Conservation (phyloP, 805 yeast species). For the Vanderwaltozyma yarrowii region DNA sequence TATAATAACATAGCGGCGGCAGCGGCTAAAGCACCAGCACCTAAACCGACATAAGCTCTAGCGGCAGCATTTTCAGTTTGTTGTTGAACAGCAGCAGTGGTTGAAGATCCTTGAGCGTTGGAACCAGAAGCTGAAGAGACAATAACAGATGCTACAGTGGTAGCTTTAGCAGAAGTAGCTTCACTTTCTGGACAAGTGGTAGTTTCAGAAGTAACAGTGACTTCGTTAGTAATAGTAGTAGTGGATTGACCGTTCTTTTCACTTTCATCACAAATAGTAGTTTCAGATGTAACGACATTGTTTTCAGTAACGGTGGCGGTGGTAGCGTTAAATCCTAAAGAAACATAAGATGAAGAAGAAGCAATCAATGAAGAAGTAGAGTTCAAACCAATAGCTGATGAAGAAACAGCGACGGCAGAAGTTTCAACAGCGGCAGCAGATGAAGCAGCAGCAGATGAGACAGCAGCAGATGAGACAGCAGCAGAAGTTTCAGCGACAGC, state of each 20-base stretch:
- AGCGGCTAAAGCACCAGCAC: conserved; percentile 5
- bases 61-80: conserved; percentile 7
- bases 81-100: conserved; percentile 2
- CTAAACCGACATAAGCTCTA: conserved; percentile 2
- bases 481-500: neutral
- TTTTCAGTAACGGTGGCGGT: conserved; percentile 15
- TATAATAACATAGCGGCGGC: conserved; percentile 6
- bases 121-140: neutral
- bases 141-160: neutral
- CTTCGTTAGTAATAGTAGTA: neutral
- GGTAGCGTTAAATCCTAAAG: neutral
- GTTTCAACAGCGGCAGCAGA: neutral
- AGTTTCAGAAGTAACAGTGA: conserved; percentile 1
- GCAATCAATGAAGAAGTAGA: neutral
- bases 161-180: neutral
- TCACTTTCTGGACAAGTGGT: conserved; percentile 5
- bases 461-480: neutral
- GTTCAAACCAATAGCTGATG: neutral
- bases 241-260: neutral
- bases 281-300: conserved; percentile 21
- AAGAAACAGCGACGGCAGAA: neutral
- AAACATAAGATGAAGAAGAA: too few species aligned
- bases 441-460: neutral
- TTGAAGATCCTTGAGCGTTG: neutral
- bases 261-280: conserved; percentile 11